Conservation (phyloP, 495 filamentous ascomycete genomes). For the Talaromyces stipitatus region DNA sequence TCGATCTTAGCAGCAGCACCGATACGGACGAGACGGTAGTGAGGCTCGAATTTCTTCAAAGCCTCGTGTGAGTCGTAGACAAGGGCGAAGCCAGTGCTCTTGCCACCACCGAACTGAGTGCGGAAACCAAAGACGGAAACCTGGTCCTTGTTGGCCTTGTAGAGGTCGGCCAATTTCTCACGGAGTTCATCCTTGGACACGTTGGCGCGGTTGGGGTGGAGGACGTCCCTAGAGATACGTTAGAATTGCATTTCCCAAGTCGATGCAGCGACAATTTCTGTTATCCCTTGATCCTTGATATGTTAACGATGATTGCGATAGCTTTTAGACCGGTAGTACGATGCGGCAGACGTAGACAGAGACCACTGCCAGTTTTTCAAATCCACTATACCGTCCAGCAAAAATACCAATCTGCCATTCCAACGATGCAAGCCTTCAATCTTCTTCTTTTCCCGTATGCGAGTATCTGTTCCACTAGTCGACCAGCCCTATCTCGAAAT, state of each 20-base stretch:
- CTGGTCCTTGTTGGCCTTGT: conserved; percentile 96
- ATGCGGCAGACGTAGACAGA: not conserved
- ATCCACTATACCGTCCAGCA: not conserved
- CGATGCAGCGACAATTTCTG: not conserved
- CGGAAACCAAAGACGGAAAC: conserved; percentile 96
- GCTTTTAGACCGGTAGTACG: conserved; percentile 1
- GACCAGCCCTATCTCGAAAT: not conserved
- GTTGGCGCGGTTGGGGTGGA: conserved; percentile 96
- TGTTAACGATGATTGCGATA: conserved; percentile 14
- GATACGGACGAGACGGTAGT: conserved; percentile 90
- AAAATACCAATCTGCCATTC: not conserved
- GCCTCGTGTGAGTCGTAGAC: conserved; percentile 96
- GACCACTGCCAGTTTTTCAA: not conserved
- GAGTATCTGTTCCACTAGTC: not conserved
- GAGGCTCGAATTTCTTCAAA: conserved; percentile 99
- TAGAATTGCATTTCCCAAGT: not conserved
- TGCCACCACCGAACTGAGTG: conserved; percentile 98
- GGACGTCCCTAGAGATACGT: conserved; percentile 72
- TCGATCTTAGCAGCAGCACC: conserved; percentile 88
- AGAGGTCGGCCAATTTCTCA: conserved; percentile 84
- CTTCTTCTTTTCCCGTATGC: not conserved
- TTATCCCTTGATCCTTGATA: not conserved
- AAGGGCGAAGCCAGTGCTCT: conserved; percentile 97
- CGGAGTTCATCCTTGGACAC: conserved; percentile 99
- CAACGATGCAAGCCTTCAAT: not conserved